A percentile compares a stretch with the other conserved stretches of the same genome.
phyloP scores from a whole-genome alignment of 306 rosid genomes.

The Lathyrus oleraceus region DNA sequence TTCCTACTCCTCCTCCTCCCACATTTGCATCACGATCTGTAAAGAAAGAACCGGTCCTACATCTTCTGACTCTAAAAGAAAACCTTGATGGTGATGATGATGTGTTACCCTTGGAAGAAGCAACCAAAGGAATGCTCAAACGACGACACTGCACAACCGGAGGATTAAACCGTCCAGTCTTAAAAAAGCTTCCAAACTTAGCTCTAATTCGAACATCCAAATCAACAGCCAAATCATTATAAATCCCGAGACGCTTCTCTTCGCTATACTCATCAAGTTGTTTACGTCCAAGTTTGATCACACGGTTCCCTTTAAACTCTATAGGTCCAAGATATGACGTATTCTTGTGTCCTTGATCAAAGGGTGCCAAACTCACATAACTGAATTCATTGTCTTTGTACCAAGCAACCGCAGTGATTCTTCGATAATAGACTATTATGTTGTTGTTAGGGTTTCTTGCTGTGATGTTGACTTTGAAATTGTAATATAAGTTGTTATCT shows the following conservation, averaged over 20 bases:
- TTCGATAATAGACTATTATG: slow-evolving; percentile 29
- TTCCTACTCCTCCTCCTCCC: too few species aligned
- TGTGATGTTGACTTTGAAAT: slow-evolving; percentile 37
- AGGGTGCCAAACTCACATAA: slow-evolving; percentile 26
- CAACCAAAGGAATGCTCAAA: slow-evolving; percentile 36
- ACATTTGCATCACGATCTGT: not conserved
- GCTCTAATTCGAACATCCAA: slow-evolving; percentile 29
- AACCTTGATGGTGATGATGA: not conserved
- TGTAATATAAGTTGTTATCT: slow-evolving; percentile 26
- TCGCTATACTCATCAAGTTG: slow-evolving; percentile 36
- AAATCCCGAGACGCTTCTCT: slow-evolving; percentile 33
- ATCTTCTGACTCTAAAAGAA: slow-evolving; percentile 29
- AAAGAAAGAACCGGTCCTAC: slow-evolving; percentile 31
- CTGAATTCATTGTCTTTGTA: slow-evolving; percentile 35
- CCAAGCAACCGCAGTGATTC: slow-evolving; percentile 29
- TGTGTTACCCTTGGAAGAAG: slow-evolving; percentile 22
- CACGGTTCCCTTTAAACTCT: slow-evolving; percentile 29
- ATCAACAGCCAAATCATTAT: slow-evolving; percentile 38
- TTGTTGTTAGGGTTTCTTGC: slow-evolving; percentile 40
- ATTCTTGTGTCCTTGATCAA: slow-evolving; percentile 47
- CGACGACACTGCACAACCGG: slow-evolving; percentile 33
- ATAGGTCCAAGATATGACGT: slow-evolving; percentile 25
- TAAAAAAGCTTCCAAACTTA: slow-evolving; percentile 16
- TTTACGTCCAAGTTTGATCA: not conserved
- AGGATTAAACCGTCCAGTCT: slow-evolving; percentile 14